Evolutionary conservation across 148 eudicot genomes (phyloP).

Genomic region (Hydrangea macrophylla): DNA sequence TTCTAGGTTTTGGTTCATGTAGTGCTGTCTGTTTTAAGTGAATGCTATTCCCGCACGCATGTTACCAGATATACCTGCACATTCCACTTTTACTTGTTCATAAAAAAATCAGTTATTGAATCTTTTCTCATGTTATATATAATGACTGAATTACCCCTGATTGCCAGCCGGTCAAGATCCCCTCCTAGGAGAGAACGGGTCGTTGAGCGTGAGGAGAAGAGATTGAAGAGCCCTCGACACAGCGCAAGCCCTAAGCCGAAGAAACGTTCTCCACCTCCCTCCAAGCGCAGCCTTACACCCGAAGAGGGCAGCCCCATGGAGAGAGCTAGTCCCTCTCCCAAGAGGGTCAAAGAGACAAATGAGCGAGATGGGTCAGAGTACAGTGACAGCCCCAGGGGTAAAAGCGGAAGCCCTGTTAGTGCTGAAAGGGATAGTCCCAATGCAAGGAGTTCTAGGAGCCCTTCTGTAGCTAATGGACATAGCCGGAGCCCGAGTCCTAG

Average conservation of each 20-base stretch:
- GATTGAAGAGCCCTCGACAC: conserved; percentile 54
- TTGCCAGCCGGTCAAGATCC: conserved; percentile 71
- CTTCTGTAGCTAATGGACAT: conserved; percentile 52
- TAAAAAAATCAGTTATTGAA: too few species aligned
- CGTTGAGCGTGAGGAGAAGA: conserved; percentile 44
- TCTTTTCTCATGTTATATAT: too few species aligned
- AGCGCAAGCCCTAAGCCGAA: conserved; percentile 61
- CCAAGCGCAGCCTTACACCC: conserved; percentile 58
- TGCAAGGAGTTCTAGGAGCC: conserved; percentile 35
- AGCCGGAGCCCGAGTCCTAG: conserved; percentile 49
- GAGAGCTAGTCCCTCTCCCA: conserved; percentile 30
- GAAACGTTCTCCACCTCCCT: conserved; percentile 33
- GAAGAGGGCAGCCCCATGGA: conserved; percentile 34
- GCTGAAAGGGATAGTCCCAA: conserved; percentile 39
- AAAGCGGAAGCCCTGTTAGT: conserved; percentile 52
- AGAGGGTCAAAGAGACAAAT: conserved; percentile 27
- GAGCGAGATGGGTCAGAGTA: conserved; percentile 44
- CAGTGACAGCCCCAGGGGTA: conserved; percentile 59
- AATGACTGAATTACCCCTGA: neutral
- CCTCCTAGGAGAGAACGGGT: conserved; percentile 54
- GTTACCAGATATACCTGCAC: too few species aligned
- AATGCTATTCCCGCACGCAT: too few species aligned
- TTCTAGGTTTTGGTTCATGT: too few species aligned
- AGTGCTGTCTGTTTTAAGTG: too few species aligned
- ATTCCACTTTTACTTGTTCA: too few species aligned